phyloP scores from a whole-genome alignment of 2,329 filamentous ascomycete species.

The Epichloe festucae region DNA sequence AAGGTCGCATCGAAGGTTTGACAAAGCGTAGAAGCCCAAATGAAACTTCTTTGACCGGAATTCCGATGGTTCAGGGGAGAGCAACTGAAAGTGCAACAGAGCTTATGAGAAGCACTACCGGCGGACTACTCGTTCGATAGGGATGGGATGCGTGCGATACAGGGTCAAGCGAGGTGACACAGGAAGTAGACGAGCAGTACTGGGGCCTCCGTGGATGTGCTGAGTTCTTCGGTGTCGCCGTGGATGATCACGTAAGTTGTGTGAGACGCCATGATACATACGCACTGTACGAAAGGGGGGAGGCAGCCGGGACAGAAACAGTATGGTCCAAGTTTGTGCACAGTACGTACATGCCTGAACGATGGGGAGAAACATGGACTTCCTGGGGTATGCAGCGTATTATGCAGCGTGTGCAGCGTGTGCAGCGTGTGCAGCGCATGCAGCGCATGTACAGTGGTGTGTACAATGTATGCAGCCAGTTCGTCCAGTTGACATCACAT shows the following conservation, averaged over 20 bases:
- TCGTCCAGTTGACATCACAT: too few relatives aligned
- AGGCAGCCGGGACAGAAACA: neutral
- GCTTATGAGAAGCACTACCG: neutral
- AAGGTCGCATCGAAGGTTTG: neutral
- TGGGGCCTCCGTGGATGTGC: neutral
- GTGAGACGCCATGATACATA: neutral
- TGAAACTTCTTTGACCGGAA: neutral
- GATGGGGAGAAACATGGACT: neutral
- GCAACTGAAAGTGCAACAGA: neutral
- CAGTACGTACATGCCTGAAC: neutral
- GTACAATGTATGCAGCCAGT: too few relatives aligned
- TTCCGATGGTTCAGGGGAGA: neutral
- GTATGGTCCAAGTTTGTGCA: neutral
- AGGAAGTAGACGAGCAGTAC: neutral
- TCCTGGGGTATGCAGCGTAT: neutral
- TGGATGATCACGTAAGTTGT: neutral
- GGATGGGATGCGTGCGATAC: neutral
- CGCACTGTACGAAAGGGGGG: neutral
- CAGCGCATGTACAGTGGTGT: too few relatives aligned
- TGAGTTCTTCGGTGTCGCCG: slow-evolving; percentile 1
- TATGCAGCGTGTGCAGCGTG: too few relatives aligned
- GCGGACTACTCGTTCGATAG: neutral
- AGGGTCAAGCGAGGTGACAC: neutral
- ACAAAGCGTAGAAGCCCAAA: neutral
- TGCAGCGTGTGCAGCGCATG: too few relatives aligned